Evolutionary conservation across 148 eudicot genomes (phyloP).

Genomic region (Silene uniflora): DNA sequence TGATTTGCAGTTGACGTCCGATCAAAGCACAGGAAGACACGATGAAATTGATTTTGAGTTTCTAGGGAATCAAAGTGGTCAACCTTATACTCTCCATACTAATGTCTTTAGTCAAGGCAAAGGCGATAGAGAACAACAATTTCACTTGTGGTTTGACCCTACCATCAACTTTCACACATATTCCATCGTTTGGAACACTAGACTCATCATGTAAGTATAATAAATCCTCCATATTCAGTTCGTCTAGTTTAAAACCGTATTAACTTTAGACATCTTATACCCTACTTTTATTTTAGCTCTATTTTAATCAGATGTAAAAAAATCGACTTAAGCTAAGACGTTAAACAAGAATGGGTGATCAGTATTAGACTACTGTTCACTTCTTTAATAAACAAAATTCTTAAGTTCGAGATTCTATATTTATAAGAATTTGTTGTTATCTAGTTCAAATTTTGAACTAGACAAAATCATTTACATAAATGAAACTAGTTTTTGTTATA

Average conservation of each 20-base stretch:
- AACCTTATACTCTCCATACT: slow-evolving; percentile 50
- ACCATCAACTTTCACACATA: slow-evolving; percentile 38
- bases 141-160: slow-evolving; percentile 52
- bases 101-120: slow-evolving; percentile 46
- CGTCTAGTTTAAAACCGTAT: no score
- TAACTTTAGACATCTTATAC: no score
- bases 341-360: no score
- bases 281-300: no score
- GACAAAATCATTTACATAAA: neutral
- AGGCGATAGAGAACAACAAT: slow-evolving; percentile 46
- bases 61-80: slow-evolving; percentile 39
- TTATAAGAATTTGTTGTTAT: neutral
- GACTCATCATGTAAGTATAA: slow-evolving; percentile 30
- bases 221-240: no score
- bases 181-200: slow-evolving; percentile 38
- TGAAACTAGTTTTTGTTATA: neutral
- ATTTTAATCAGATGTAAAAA: no score
- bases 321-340: no score
- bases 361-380: neutral
- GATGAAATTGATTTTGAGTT: slow-evolving; percentile 53
- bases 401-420: neutral
- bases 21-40: slow-evolving; percentile 34
- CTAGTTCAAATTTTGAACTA: neutral
- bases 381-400: neutral
- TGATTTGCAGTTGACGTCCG: slow-evolving; percentile 37